Percentiles rank a stretch among this genome's conserved stretches.
Evolutionary conservation across 352 stramenopile genomes (phyloP).

Genomic region (Phytophthora europaea): DNA sequence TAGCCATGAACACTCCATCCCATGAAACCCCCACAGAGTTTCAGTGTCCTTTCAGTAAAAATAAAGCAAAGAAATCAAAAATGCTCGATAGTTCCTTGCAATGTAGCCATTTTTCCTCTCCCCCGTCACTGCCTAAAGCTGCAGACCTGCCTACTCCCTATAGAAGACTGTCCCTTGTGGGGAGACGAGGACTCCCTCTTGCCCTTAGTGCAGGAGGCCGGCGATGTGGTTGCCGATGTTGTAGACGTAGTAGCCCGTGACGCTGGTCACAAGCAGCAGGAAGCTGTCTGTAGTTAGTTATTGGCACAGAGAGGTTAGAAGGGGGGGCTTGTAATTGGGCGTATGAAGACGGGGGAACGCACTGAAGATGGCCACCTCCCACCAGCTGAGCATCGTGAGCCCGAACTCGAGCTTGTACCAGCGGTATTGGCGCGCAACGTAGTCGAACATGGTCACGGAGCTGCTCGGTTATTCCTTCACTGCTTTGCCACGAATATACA

Average conservation of each 20-base stretch:
- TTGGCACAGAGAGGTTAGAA: slow-evolving; percentile 5
- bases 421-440: slow-evolving; percentile 74
- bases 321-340: neutral
- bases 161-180: slow-evolving; percentile 1
- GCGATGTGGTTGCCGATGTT: slow-evolving; percentile 60
- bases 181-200: neutral
- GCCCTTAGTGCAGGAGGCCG: slow-evolving; percentile 51
- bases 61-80: neutral
- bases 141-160: neutral
- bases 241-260: slow-evolving; percentile 86
- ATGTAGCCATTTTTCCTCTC: neutral
- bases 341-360: slow-evolving; percentile 31
- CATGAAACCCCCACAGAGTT: slow-evolving; percentile 14
- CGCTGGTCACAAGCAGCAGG: slow-evolving; percentile 73
- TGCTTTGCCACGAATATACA: slow-evolving; percentile 18
- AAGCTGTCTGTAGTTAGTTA: slow-evolving; percentile 66
- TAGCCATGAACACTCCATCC: neutral
- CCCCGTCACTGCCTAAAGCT: neutral
- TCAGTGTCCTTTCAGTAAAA: neutral
- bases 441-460: slow-evolving; percentile 62
- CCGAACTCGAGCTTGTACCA: slow-evolving; percentile 92
- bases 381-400: slow-evolving; percentile 85
- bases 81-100: neutral
- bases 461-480: slow-evolving; percentile 8
- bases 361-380: slow-evolving; percentile 89